Base-by-base conservation (phyloP, 768 basidiomycete genomes). In the Pisolithus marmoratus region DNA sequence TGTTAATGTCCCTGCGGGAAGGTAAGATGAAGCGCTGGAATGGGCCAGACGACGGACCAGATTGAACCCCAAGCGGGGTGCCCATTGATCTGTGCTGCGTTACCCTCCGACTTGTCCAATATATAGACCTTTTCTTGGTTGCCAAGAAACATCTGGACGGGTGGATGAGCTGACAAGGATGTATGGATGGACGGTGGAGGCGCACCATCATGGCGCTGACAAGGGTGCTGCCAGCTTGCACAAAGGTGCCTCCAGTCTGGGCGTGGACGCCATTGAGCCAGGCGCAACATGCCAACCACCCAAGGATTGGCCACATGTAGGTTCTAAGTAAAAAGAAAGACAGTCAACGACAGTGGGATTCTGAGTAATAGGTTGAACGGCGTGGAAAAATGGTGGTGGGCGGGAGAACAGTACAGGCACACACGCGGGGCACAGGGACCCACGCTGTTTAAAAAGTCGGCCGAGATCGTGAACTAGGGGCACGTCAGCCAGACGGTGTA, bases 41-140 rank as follows among this genome's bases (percentile, higher is more conserved):
- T 34, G 46, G 1, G 15, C 34, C 7, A 19, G 20, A 38, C 0
- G 8, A 17, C 69, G 17, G 41, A 84, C 84, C 84, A 90, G 17
- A 84, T 81, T 0, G 85, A 65, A 20, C 81, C 89, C 81, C 85
- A 87, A 1, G 85, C 85, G 11, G 90, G 75, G 68, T 90, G 89
- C 1, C 80, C 81, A 53, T 78, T 73, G 54, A 92, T 75, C 58
- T 75, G 69, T 4, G 79, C 78, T 3, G 75, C 74, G 63, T 94
- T 93, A 29, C 80, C 81, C 63, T 93, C 90, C 1, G 84, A 82
- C 72, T 96, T 96, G 74, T 96, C 93, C n/a, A 94, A 71, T 20
- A 94, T 87, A 69, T 94, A 94, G 31, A 94, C 86, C 65, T 83
- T 90, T 58, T 90, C 73, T 7, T 78, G 72, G 56, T 85, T 88